phyloP scores from a whole-genome alignment of 2,329 filamentous ascomycete genomes.

The Dactylellina drechsleri region DNA sequence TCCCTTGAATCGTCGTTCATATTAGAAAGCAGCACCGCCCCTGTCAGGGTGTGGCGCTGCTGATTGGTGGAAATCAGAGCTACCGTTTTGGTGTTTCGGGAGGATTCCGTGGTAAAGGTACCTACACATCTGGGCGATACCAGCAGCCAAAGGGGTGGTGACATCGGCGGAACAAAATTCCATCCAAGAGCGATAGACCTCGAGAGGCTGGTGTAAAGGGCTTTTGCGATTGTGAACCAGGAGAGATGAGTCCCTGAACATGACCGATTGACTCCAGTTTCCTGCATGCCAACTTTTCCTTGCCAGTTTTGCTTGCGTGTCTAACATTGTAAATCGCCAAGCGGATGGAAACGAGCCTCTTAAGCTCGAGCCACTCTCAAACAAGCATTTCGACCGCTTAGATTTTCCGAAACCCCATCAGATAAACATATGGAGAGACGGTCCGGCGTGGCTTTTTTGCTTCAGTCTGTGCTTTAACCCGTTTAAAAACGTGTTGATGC shows the following conservation, averaged over 20 bases:
- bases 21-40: slow-evolving; percentile 2
- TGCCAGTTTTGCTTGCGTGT: too few relatives aligned
- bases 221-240: not conserved
- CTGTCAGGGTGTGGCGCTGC: slow-evolving; percentile 23
- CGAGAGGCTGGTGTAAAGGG: slow-evolving; percentile 2
- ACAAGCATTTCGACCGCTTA: too few relatives aligned
- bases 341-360: too few relatives aligned
- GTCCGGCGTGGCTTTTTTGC: slow-evolving; percentile 30
- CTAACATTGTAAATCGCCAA: too few relatives aligned
- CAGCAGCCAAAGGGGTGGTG: too few relatives aligned
- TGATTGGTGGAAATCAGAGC: slow-evolving; percentile 54
- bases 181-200: slow-evolving; percentile 31
- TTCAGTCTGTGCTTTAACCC: not conserved
- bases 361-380: too few relatives aligned
- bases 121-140: too few relatives aligned
- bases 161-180: slow-evolving; percentile 53
- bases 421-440: slow-evolving; percentile 19
- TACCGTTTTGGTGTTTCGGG: slow-evolving; percentile 36
- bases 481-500: not conserved
- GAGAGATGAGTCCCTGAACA: not conserved
- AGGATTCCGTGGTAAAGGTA: slow-evolving; percentile 38
- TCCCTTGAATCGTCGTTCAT: slow-evolving; percentile 33
- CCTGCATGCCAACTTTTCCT: too few relatives aligned
- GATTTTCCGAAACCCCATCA: slow-evolving; percentile 25
- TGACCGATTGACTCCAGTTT: too few relatives aligned